Evolutionary conservation across 352 stramenopile genomes (phyloP).

Genomic region (Phytophthora hibernalis): DNA sequence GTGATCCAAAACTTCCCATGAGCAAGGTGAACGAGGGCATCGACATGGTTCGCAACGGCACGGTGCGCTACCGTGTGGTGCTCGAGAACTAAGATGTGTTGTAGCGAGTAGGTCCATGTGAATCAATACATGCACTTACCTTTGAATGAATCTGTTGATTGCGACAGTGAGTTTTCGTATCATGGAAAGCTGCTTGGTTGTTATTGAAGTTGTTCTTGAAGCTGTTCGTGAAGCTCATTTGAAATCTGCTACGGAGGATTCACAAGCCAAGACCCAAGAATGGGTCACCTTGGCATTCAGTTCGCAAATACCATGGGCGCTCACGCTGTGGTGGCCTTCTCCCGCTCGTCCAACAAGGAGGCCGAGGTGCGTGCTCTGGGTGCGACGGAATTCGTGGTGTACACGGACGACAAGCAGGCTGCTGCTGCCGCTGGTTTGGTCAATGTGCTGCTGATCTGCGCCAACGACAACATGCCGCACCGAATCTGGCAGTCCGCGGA

Average conservation of each 20-base stretch:
- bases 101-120: not conserved
- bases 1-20: constrained; percentile 60
- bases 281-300: constrained; percentile 89
- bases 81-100: constrained; percentile 48
- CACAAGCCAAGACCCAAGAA: no score
- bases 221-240: no score
- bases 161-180: no score
- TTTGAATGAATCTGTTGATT: not conserved
- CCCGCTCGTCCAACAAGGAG: constrained; percentile 68
- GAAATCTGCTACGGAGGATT: no score
- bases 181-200: no score
- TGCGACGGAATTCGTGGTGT: constrained; percentile 67
- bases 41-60: constrained; percentile 43
- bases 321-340: constrained; percentile 70
- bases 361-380: constrained; percentile 57
- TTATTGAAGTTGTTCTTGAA: no score
- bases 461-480: constrained; percentile 59
- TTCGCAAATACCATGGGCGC: constrained; percentile 72
- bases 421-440: constrained; percentile 39
- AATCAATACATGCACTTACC: no score
- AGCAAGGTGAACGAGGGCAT: constrained; percentile 46
- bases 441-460: constrained; percentile 81
- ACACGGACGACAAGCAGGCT: constrained; percentile 47
- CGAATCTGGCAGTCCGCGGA: constrained; percentile 59
- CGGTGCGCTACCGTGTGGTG: constrained; percentile 54